Percentiles rank a stretch among this genome's conserved stretches.
Evolutionary conservation across 2,329 filamentous ascomycete genomes (phyloP).

Genomic region (Botryotinia globosa): DNA sequence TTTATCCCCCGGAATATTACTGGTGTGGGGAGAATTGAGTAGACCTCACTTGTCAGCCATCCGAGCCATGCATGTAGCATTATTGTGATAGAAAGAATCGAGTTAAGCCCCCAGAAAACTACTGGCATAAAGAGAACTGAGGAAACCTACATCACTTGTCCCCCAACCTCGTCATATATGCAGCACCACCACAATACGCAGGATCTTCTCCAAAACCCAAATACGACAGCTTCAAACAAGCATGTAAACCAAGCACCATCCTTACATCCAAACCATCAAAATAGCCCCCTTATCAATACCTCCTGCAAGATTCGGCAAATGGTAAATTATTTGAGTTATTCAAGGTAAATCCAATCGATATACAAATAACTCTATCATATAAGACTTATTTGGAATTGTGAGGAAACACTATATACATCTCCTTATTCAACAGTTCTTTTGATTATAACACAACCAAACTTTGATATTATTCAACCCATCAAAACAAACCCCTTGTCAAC

Average conservation of each 20-base stretch:
- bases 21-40: too few species aligned
- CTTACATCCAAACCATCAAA: background rate
- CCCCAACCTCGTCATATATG: background rate
- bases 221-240: background rate
- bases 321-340: background rate
- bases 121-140: too few species aligned
- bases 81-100: too few species aligned
- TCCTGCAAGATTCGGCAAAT: background rate
- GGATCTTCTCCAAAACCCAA: background rate
- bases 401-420: too few species aligned
- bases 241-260: background rate
- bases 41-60: too few species aligned
- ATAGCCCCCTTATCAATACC: background rate
- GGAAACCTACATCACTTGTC: background rate
- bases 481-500: too few species aligned
- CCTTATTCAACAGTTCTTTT: too few species aligned
- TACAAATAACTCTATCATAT: too few species aligned
- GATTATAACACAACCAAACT: too few species aligned
- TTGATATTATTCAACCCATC: too few species aligned
- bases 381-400: background rate
- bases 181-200: background rate
- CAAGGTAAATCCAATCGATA: background rate
- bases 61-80: too few species aligned
- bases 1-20: background rate
- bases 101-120: too few species aligned